Evolutionary conservation across 352 stramenopile species (phyloP).

Genomic region (Globisporangium radiosum): DNA sequence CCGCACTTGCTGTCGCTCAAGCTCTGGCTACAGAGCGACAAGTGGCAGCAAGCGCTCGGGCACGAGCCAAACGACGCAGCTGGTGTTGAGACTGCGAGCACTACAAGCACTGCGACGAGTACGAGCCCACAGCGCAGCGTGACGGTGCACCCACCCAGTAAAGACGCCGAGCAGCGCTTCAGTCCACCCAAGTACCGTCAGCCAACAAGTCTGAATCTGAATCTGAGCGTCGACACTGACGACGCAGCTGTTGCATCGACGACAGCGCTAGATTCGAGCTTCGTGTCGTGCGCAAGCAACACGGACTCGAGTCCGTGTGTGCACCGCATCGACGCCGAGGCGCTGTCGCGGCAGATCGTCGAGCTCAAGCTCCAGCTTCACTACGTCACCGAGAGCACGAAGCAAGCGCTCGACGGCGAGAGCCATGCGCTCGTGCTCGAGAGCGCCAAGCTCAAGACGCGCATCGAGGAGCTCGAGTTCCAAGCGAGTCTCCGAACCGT

Average conservation of each 20-base stretch:
- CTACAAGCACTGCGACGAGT: neutral
- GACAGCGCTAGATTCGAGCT: neutral
- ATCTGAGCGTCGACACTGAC: neutral
- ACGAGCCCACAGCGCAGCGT: neutral
- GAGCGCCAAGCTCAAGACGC: constrained; percentile 63
- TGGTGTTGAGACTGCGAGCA: neutral
- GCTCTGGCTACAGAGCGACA: constrained; percentile 51
- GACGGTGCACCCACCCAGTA: neutral
- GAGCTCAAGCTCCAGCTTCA: constrained; percentile 75
- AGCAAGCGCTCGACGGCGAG: constrained; percentile 50
- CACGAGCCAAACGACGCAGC: constrained; percentile 1
- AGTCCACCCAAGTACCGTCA: neutral
- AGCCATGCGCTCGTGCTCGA: constrained; percentile 57
- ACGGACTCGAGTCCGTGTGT: constrained; percentile 28
- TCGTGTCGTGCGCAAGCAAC: constrained; percentile 3
- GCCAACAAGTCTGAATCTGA: no score
- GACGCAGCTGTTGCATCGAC: neutral
- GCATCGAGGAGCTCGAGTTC: constrained; percentile 68
- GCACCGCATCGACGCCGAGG: constrained; percentile 50
- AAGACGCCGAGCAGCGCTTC: neutral
- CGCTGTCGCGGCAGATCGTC: constrained; percentile 57
- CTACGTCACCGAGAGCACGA: constrained; percentile 58
- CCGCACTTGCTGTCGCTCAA: constrained; percentile 27
- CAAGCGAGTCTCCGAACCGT: constrained; percentile 55
- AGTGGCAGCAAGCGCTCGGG: constrained; percentile 31